Conservation (phyloP, 306 rosid species). For the Trifolium pratense region DNA sequence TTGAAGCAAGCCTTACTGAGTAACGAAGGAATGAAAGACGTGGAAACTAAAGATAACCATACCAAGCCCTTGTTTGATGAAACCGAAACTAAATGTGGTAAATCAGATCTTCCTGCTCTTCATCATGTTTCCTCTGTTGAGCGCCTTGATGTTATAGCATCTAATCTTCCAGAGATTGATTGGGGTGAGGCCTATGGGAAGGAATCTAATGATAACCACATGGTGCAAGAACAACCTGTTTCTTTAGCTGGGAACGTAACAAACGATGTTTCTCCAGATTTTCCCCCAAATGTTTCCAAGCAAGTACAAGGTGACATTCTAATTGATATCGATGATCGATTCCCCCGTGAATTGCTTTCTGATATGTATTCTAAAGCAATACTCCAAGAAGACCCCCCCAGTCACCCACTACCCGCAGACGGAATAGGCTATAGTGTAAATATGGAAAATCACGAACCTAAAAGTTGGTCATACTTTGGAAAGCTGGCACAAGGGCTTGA, state of each 20-base stretch:
- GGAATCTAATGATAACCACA: conserved; percentile 43
- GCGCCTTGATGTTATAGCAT: conserved; percentile 55
- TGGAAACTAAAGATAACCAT: conserved; percentile 35
- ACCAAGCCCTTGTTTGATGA: conserved; percentile 43
- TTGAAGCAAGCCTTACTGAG: conserved; percentile 45
- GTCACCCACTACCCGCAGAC: conserved; percentile 53
- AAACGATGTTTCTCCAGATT: conserved; percentile 50
- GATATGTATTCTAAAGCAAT: conserved; percentile 88
- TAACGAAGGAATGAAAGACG: conserved; percentile 40
- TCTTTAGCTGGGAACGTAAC: conserved; percentile 48
- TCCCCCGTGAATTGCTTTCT: conserved; percentile 79
- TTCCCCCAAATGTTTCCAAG: conserved; percentile 50
- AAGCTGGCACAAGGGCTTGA: conserved; percentile 70
- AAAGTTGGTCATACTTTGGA: conserved; percentile 77
- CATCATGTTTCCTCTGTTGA: conserved; percentile 50
- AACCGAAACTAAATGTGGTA: conserved; percentile 37
- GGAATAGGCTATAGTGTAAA: conserved; percentile 75
- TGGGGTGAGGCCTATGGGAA: conserved; percentile 53
- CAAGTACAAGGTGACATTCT: conserved; percentile 70
- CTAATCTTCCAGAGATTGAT: conserved; percentile 55
- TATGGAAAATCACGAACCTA: conserved; percentile 79
- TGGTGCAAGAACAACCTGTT: conserved; percentile 46
- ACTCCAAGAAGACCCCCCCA: conserved; percentile 58
- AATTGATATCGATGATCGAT: conserved; percentile 81
- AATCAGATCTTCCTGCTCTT: conserved; percentile 39